A percentile compares a stretch with the other conserved stretches of the same genome.
Conservation (phyloP, 2,329 filamentous ascomycete genomes). For the Clonostachys rosea region DNA sequence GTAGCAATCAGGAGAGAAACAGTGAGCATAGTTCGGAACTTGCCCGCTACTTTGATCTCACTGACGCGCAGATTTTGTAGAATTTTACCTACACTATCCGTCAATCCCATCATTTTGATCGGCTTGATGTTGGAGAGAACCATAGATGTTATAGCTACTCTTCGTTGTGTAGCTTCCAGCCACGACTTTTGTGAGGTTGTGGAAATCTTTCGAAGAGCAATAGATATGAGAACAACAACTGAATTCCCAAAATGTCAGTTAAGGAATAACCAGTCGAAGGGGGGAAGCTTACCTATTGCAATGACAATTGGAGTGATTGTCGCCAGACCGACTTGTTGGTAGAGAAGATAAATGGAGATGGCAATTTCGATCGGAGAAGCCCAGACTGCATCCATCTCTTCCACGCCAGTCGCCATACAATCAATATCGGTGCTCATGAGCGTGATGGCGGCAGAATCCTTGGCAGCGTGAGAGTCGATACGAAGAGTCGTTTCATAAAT, state of each 20-base stretch:
- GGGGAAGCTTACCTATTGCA: too few relatives aligned
- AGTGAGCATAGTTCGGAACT: constrained; percentile 7
- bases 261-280: too few relatives aligned
- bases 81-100: constrained; percentile 10
- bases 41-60: constrained; percentile 9
- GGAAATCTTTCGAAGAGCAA: too few relatives aligned
- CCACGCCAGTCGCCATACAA: constrained; percentile 25
- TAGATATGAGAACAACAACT: too few relatives aligned
- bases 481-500: constrained; percentile 26
- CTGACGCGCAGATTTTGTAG: constrained; percentile 9
- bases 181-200: constrained; percentile 10
- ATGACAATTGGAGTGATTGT: too few relatives aligned
- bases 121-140: constrained; percentile 23
- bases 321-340: constrained; percentile 21
- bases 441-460: constrained; percentile 35
- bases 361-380: constrained; percentile 31
- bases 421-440: constrained; percentile 44
- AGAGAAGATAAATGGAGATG: constrained; percentile 26
- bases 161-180: constrained; percentile 27
- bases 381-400: constrained; percentile 33
- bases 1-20: constrained; percentile 13
- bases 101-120: constrained; percentile 22
- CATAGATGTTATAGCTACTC: constrained; percentile 22
- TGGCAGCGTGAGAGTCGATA: constrained; percentile 20
- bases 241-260: too few relatives aligned